These are phyloP conservation scores for Lodderomyces margitis DNA, from an alignment of 1,139 yeast species.

Conservation along the genomic window DNA sequence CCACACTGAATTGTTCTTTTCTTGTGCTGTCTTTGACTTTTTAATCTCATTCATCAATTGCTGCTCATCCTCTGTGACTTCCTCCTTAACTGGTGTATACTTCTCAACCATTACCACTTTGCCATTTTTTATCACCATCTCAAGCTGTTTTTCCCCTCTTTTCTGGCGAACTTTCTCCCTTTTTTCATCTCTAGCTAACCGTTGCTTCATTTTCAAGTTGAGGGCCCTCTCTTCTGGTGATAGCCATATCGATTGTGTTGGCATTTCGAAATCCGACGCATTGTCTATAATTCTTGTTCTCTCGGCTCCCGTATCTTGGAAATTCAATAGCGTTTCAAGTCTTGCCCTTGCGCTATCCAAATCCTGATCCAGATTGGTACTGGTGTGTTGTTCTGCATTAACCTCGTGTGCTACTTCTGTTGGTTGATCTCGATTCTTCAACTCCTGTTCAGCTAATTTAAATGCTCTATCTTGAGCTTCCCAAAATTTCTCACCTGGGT, in stretches of 20 bases:
- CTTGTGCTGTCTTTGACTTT: conserved; percentile 17
- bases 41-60: conserved; percentile 28
- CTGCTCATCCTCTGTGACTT: conserved; percentile 25
- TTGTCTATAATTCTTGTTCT: conserved; percentile 90
- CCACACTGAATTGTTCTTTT: conserved; percentile 35
- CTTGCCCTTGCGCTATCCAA: conserved; percentile 67
- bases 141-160: conserved; percentile 69
- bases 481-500: conserved; percentile 65
- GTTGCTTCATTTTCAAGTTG: conserved; percentile 76
- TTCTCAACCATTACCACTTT: conserved; percentile 61
- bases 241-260: conserved; percentile 71
- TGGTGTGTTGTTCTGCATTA: conserved; percentile 17
- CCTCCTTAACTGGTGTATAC: conserved; percentile 19
- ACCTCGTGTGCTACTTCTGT: conserved; percentile 3
- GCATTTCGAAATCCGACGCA: conserved; percentile 81
- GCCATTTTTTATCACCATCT: conserved; percentile 80
- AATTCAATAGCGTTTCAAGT: conserved; percentile 68
- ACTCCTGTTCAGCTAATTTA: conserved; percentile 46
- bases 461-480: conserved; percentile 66
- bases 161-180: conserved; percentile 61
- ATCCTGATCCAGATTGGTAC: conserved; percentile 45
- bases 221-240: conserved; percentile 86
- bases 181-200: conserved; percentile 60
- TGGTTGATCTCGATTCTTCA: conserved; percentile 29
- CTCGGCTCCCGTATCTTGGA: conserved; percentile 85